Conservation (phyloP, 495 filamentous ascomycete species). For the Rhizodiscina lignyota region DNA sequence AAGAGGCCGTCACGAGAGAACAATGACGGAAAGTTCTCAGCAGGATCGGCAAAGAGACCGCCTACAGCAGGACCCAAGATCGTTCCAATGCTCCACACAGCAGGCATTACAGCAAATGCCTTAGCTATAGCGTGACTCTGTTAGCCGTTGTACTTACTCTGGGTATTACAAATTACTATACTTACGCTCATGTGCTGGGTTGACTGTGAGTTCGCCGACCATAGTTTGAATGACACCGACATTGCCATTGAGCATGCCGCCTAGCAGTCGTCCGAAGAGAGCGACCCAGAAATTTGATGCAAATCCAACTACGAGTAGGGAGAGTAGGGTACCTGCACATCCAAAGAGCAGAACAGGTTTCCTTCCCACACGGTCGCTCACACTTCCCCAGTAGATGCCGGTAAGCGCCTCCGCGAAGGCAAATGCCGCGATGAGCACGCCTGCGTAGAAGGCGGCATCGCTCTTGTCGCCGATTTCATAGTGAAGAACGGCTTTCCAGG, state of each 20-base stretch:
- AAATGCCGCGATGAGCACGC: slow-evolving; percentile 73
- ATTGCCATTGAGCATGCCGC: slow-evolving; percentile 73
- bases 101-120: slow-evolving; percentile 74
- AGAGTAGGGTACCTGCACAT: slow-evolving; percentile 62
- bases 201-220: slow-evolving; percentile 67
- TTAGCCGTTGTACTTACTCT: slow-evolving; percentile 1
- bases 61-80: slow-evolving; percentile 73
- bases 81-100: slow-evolving; percentile 75
- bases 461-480: slow-evolving; percentile 48
- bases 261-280: slow-evolving; percentile 53
- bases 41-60: slow-evolving; percentile 59
- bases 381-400: slow-evolving; percentile 69
- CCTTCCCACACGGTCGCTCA: slow-evolving; percentile 68
- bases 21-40: slow-evolving; percentile 45
- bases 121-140: slow-evolving; percentile 38
- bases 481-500: slow-evolving; percentile 64
- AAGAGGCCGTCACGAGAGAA: slow-evolving; percentile 51
- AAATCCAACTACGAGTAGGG: slow-evolving; percentile 69
- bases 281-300: slow-evolving; percentile 66
- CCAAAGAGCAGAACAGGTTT: slow-evolving; percentile 72
- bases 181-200: slow-evolving; percentile 71
- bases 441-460: slow-evolving; percentile 70
- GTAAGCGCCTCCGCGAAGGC: slow-evolving; percentile 64
- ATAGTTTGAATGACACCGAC: slow-evolving; percentile 86
- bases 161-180: too few species aligned